Evolutionary conservation across 257 asterid species (phyloP).

Genomic region (Coffea eugenioides): DNA sequence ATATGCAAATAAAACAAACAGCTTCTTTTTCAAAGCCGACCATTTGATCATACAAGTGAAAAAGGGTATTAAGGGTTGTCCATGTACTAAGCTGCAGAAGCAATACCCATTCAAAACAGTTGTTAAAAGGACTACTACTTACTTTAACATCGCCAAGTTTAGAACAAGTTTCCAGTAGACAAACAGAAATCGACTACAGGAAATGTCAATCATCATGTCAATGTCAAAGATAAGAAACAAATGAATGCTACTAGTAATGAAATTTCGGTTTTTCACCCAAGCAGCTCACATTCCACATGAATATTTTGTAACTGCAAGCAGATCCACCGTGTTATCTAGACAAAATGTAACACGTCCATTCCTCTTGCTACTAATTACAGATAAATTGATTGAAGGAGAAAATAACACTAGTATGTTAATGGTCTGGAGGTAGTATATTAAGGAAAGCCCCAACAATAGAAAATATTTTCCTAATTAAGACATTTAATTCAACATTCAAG

Average conservation of each 20-base stretch:
- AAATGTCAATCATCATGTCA: background rate
- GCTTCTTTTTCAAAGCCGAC: background rate
- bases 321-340: conserved; percentile 3
- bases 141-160: no score
- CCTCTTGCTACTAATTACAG: conserved; percentile 7
- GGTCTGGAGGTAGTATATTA: background rate
- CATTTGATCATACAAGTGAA: background rate
- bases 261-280: background rate
- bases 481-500: conserved; percentile 18
- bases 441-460: background rate
- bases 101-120: background rate
- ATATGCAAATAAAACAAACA: background rate
- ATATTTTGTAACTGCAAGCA: background rate
- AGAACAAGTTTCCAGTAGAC: no score
- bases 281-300: background rate
- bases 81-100: background rate
- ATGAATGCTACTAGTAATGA: background rate
- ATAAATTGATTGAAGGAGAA: background rate
- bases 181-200: background rate
- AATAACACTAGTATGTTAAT: background rate
- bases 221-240: background rate
- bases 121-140: no score
- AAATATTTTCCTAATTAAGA: background rate
- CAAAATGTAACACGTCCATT: background rate
- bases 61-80: background rate